Evolutionary conservation across 176 grass and related monocot species (phyloP).

Genomic region (Themeda triandra): DNA sequence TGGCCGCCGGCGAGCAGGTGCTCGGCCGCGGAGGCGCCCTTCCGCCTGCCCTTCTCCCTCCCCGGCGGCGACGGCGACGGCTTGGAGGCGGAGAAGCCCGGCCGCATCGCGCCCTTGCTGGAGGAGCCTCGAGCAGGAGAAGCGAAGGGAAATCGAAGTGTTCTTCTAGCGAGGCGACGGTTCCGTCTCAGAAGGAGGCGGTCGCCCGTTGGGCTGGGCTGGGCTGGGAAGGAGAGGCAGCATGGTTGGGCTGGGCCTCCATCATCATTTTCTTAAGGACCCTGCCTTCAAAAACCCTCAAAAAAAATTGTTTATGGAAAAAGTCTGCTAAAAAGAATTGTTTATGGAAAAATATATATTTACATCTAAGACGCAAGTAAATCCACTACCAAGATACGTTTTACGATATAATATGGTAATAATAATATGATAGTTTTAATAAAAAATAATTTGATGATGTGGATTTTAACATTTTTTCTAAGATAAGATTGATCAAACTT

Average conservation of each 20-base stretch:
- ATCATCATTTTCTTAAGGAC: too few species aligned
- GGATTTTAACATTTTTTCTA: background rate
- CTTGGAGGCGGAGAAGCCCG: background rate
- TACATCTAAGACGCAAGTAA: too few species aligned
- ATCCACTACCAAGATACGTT: too few species aligned
- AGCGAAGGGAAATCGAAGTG: background rate
- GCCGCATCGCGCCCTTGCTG: constrained; percentile 29
- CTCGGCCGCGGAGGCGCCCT: constrained; percentile 12
- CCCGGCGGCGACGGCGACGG: constrained; percentile 15
- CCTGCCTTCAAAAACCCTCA: too few species aligned
- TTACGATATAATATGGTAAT: too few species aligned
- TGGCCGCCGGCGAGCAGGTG: constrained; percentile 47
- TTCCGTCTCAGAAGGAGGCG: background rate
- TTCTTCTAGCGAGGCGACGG: background rate
- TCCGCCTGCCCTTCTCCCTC: constrained; percentile 45
- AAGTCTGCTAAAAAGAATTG: too few species aligned
- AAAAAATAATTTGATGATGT: too few species aligned
- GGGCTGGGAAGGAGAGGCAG: background rate
- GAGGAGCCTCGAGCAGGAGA: background rate
- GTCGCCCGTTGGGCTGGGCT: background rate
- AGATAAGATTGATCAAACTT: background rate
- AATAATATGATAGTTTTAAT: too few species aligned
- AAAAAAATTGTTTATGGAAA: too few species aligned
- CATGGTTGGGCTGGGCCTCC: background rate
- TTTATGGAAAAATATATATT: too few species aligned